These are phyloP conservation scores for Tanacetum coccineum DNA, from an alignment of 129 eudicot species.

Conservation along the genomic window DNA sequence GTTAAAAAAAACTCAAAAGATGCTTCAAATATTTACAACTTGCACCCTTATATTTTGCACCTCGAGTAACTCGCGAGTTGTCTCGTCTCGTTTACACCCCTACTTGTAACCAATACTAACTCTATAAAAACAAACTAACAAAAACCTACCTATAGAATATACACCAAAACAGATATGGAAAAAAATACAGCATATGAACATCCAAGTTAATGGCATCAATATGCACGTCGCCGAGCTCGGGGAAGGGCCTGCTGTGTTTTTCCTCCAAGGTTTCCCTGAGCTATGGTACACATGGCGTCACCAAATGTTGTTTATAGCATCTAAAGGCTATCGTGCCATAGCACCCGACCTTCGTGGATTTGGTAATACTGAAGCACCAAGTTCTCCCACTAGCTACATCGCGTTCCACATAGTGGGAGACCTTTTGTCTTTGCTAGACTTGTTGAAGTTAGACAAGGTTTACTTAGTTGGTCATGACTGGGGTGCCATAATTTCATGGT, in stretches of 20 bases:
- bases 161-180: constrained; percentile 33
- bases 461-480: constrained; percentile 75
- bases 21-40: too few species aligned
- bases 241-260: constrained; percentile 47
- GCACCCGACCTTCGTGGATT: constrained; percentile 85
- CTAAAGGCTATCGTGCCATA: constrained; percentile 55
- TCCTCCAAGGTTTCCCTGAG: constrained; percentile 86
- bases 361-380: constrained; percentile 72
- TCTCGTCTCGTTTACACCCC: too few species aligned
- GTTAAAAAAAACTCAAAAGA: neutral
- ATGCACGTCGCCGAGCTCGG: constrained; percentile 73
- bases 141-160: too few species aligned
- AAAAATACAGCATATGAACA: constrained; percentile 45
- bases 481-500: constrained; percentile 73
- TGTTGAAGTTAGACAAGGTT: constrained; percentile 40
- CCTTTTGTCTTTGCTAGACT: constrained; percentile 51
- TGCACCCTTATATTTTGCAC: too few species aligned
- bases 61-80: too few species aligned
- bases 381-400: constrained; percentile 47
- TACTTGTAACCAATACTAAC: constrained; percentile 12
- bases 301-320: constrained; percentile 59
- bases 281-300: constrained; percentile 89
- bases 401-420: constrained; percentile 68
- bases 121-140: neutral
- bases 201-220: constrained; percentile 53